phyloP scores from a whole-genome alignment of 768 basidiomycete genomes.

The Pulveroboletus ravenelii region DNA sequence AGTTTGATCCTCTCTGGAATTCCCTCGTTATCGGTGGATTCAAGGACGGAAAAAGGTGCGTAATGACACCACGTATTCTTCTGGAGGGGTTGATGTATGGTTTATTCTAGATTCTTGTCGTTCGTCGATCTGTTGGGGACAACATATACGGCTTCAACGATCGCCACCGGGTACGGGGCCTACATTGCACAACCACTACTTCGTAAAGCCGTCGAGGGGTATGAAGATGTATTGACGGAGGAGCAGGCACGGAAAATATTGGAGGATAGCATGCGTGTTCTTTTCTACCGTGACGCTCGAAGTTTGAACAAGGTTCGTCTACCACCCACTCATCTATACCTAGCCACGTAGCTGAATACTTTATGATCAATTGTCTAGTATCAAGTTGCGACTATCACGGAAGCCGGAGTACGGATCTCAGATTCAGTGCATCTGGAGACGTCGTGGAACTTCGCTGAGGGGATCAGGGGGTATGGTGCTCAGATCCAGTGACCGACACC shows the following conservation, averaged over 20 bases:
- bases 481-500: conserved; percentile 64
- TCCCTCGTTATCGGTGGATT: conserved; percentile 88
- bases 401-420: conserved; percentile 69
- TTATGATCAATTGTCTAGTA: conserved; percentile 49
- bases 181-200: conserved; percentile 92
- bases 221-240: conserved; percentile 68
- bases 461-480: conserved; percentile 84
- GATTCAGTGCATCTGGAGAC: conserved; percentile 75
- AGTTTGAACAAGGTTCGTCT: conserved; percentile 84
- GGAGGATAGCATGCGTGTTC: conserved; percentile 83
- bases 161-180: conserved; percentile 92
- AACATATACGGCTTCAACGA: conserved; percentile 87
- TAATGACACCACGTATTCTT: neutral
- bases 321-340: neutral
- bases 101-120: conserved; percentile 70
- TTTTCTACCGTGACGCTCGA: conserved; percentile 95
- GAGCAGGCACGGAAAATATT: conserved; percentile 76
- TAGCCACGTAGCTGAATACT: neutral
- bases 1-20: conserved; percentile 96
- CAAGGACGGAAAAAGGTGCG: conserved; percentile 76
- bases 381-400: conserved; percentile 90
- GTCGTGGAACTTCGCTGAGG: conserved; percentile 89
- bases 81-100: neutral
- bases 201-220: conserved; percentile 84
- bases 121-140: conserved; percentile 97